A percentile compares a stretch with the other conserved stretches of the same genome.
These are phyloP conservation scores for Xylaria sp. DNA, from an alignment of 2,329 filamentous ascomycete genomes.

Conservation along the genomic window DNA sequence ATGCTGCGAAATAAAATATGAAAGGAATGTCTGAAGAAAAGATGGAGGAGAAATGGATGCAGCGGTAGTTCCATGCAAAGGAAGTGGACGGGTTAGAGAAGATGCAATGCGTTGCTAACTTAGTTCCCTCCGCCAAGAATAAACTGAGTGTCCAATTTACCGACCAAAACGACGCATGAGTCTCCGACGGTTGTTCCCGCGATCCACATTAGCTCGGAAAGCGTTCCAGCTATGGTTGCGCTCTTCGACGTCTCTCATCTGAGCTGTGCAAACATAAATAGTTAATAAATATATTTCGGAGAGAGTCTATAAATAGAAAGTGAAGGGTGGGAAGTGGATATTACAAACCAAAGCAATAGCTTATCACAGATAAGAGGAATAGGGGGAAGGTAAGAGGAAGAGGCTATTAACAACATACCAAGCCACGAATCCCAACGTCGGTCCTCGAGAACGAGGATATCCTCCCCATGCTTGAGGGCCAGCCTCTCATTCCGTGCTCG, in stretches of 20 bases:
- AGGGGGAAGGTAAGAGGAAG: background rate
- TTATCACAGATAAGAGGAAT: background rate
- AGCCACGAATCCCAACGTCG: conserved; percentile 70
- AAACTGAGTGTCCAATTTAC: conserved; percentile 18
- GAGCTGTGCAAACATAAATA: conserved; percentile 52
- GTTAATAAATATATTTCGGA: background rate
- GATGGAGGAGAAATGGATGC: background rate
- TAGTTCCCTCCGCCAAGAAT: background rate
- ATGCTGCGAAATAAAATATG: conserved; percentile 15
- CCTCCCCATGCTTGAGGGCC: conserved; percentile 65
- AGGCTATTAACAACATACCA: conserved; percentile 58
- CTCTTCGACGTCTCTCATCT: conserved; percentile 63
- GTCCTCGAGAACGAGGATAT: conserved; percentile 67
- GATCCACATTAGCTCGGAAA: conserved; percentile 53
- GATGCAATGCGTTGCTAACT: conserved; percentile 2
- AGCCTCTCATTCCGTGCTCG: conserved; percentile 67
- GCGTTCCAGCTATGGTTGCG: conserved; percentile 61
- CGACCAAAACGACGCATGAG: conserved; percentile 56
- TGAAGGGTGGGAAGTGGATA: background rate
- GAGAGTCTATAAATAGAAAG: background rate
- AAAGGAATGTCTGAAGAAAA: background rate
- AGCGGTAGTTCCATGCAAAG: background rate
- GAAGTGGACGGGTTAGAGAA: background rate
- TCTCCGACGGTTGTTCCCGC: conserved; percentile 51
- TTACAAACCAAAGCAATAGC: background rate